Percentiles rank a stretch among this genome's conserved stretches.
phyloP scores from a whole-genome alignment of 1,139 yeast genomes.

The Diutina mesorugosa region DNA sequence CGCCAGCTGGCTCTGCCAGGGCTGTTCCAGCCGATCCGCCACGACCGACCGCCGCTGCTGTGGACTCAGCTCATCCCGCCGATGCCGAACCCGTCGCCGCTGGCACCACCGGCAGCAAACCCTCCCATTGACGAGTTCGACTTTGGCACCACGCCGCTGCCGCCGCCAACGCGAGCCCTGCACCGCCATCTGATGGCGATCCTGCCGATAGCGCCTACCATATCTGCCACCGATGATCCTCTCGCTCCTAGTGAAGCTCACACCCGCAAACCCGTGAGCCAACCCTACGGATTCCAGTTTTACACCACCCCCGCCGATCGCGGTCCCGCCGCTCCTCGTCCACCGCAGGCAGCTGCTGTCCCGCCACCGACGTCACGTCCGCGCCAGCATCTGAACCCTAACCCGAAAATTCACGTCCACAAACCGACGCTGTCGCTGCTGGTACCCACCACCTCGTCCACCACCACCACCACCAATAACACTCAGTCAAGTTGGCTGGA shows the following conservation, averaged over 20 bases:
- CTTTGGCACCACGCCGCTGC: neutral
- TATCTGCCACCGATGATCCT: neutral
- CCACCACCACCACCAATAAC: neutral
- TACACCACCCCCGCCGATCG: neutral
- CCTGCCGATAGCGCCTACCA: neutral
- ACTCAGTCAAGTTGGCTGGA: neutral
- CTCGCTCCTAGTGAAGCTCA: neutral
- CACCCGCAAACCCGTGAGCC: neutral
- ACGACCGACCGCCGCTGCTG: slow-evolving; percentile 1
- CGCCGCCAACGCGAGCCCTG: neutral
- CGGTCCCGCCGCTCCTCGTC: neutral
- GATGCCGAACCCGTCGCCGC: neutral
- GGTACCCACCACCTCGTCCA: neutral
- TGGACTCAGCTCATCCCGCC: slow-evolving; percentile 1
- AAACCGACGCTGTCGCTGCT: neutral
- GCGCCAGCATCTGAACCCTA: neutral
- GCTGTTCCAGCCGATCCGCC: slow-evolving; percentile 1
- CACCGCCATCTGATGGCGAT: slow-evolving; percentile 2
- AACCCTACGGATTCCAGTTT: neutral
- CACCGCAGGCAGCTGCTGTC: neutral
- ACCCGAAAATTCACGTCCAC: neutral
- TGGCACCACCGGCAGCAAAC: neutral
- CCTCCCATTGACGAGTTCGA: neutral
- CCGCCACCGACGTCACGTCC: neutral
- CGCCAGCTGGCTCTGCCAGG: neutral